Conservation (phyloP, 768 basidiomycete species). For the Boletus insuetus region DNA sequence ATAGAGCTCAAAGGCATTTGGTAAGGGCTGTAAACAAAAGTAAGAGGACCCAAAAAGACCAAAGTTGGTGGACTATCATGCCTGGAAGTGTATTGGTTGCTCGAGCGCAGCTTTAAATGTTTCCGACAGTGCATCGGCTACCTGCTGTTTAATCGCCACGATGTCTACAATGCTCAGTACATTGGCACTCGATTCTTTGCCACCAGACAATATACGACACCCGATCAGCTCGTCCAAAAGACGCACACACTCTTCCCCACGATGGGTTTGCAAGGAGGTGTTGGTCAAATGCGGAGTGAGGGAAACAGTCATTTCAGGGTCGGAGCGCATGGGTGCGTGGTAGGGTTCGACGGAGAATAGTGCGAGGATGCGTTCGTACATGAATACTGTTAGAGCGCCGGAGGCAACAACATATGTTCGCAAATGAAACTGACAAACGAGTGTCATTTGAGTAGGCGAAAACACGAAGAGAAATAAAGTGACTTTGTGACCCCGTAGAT, state of each 20-base stretch:
- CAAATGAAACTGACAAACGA: constrained; percentile 76
- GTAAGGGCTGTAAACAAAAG: constrained; percentile 53
- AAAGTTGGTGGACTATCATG: constrained; percentile 21
- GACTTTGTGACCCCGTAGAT: constrained; percentile 59
- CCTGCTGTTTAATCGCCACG: constrained; percentile 54
- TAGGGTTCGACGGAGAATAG: constrained; percentile 84
- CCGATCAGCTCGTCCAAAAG: constrained; percentile 80
- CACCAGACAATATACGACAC: constrained; percentile 46
- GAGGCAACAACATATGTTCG: constrained; percentile 82
- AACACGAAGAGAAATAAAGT: constrained; percentile 14
- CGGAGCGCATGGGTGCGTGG: constrained; percentile 38
- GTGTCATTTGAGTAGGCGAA: constrained; percentile 10
- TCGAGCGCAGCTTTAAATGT: constrained; percentile 83
- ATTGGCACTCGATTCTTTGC: constrained; percentile 21
- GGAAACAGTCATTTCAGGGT: constrained; percentile 21
- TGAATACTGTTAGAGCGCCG: constrained; percentile 74
- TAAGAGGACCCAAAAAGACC: not conserved
- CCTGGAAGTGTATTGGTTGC: constrained; percentile 85
- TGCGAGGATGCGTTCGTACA: constrained; percentile 81
- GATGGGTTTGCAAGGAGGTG: constrained; percentile 75
- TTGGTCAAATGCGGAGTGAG: constrained; percentile 86
- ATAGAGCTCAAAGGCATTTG: constrained; percentile 93
- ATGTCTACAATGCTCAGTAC: constrained; percentile 36
- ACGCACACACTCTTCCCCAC: constrained; percentile 68
- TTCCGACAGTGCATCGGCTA: constrained; percentile 67